phyloP scores from a whole-genome alignment of 148 eudicot genomes.

The Fallopia convolvulus region DNA sequence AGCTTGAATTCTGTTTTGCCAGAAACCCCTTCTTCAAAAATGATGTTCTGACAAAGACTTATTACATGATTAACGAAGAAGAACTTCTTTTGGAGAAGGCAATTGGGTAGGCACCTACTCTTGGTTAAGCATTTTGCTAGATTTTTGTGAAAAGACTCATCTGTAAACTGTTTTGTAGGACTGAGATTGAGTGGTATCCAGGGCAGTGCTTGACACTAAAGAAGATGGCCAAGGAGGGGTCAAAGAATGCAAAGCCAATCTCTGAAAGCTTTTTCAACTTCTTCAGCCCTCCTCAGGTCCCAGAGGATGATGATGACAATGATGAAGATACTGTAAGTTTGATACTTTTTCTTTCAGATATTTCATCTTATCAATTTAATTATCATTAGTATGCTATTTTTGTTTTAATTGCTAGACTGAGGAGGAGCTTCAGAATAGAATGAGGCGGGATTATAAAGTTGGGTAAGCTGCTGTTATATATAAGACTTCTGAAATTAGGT shows the following conservation, averaged over 20 bases:
- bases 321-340: constrained; percentile 72
- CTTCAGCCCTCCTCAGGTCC: constrained; percentile 85
- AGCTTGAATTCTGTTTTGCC: constrained; percentile 82
- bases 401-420: constrained; percentile 48
- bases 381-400: neutral
- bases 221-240: constrained; percentile 88
- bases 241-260: constrained; percentile 72
- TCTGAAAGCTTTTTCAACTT: constrained; percentile 89
- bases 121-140: neutral
- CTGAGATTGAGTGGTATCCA: constrained; percentile 84
- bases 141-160: neutral
- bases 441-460: constrained; percentile 90
- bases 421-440: constrained; percentile 76
- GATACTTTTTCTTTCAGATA: neutral
- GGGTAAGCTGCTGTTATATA: constrained; percentile 40
- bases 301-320: constrained; percentile 69
- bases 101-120: constrained; percentile 50
- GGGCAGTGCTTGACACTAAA: constrained; percentile 87
- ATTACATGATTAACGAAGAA: constrained; percentile 78
- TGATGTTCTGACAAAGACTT: constrained; percentile 49
- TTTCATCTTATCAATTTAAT: neutral
- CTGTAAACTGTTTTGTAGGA: constrained; percentile 31
- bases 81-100: constrained; percentile 92
- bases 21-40: constrained; percentile 69
- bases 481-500: too few relatives aligned